phyloP scores from a whole-genome alignment of 2,329 filamentous ascomycete species.

The Aspergillus proliferans region DNA sequence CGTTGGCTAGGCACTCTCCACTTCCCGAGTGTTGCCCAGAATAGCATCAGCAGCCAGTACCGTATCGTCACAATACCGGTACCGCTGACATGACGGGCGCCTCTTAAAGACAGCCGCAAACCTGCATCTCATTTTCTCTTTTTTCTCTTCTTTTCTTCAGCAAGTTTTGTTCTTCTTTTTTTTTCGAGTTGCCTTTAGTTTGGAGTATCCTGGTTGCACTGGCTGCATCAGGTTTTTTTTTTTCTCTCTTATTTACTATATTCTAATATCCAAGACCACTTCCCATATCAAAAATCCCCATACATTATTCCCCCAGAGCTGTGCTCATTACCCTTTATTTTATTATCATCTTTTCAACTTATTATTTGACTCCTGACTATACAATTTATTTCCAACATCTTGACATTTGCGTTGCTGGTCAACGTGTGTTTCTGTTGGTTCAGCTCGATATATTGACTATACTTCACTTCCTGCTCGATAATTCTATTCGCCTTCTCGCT shows the following conservation, averaged over 20 bases:
- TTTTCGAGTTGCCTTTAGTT: constrained; percentile 41
- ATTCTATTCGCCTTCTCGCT: constrained; percentile 7
- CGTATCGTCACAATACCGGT: neutral
- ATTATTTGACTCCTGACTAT: constrained; percentile 23
- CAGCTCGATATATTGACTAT: constrained; percentile 17
- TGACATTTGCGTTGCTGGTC: constrained; percentile 27
- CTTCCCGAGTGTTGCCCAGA: constrained; percentile 2
- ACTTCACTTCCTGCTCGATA: constrained; percentile 21
- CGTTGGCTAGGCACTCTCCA: neutral
- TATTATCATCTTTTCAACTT: constrained; percentile 36
- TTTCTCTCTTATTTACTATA: constrained; percentile 36
- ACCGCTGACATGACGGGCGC: constrained; percentile 4
- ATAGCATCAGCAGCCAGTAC: neutral
- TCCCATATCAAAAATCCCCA: constrained; percentile 20
- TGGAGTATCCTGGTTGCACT: constrained; percentile 35
- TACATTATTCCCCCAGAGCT: constrained; percentile 34
- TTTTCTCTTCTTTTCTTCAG: constrained; percentile 52
- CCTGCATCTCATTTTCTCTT: constrained; percentile 25
- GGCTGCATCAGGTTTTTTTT: constrained; percentile 43
- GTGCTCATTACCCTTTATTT: constrained; percentile 23
- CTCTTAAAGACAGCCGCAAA: constrained; percentile 17
- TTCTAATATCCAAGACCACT: constrained; percentile 21
- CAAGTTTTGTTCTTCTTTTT: constrained; percentile 47
- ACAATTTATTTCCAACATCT: constrained; percentile 15
- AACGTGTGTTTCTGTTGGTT: constrained; percentile 21